Evolutionary conservation across 2,329 filamentous ascomycete species (phyloP), one percentile per base, ranked within the genome.

Genomic region (Dothistroma septosporum): DNA sequence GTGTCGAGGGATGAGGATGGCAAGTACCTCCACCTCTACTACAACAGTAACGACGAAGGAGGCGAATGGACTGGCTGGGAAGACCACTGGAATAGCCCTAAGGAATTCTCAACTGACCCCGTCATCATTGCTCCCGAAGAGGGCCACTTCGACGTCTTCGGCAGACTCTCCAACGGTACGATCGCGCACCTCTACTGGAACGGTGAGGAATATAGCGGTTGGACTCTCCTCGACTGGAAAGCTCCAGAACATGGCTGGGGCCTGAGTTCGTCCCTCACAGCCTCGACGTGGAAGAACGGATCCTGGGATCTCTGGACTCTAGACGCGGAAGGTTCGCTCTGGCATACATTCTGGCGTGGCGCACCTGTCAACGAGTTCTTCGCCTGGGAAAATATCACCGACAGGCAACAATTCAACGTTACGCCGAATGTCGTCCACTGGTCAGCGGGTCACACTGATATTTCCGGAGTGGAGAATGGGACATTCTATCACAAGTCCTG

Each of bases 61-160:
- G 10, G 21, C 1, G 6, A 35, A 16, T 54, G 52, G 52, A 37
- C 12, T 14, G 52, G 52, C 19, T 54, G 52, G 52, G 52, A 54
- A n/a, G 24, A 32, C 21, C 31, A n/a, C 16, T 54, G 52, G 52
- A 22, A 22, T 2, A 32, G 21, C 11, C 52, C 32, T 4, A 5
- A 14, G 2, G 21, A 35, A 1, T 54, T 54, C 35, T 24, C n/a
- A 6, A 28, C 52, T 9, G 21, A 10, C 5, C 52, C 52, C n/a
- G 12, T 41, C 35, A 41, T 41, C 31, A 32, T 54, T 14, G 21
- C 28, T 3, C 35, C 31, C 7, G 52, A 22, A 4, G 19, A 54
- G 31, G 32, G 19, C 52, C 52, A 41, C 19, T 41, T 54, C 32
- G 52, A 54, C 31, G 52, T 54, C 8, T 54, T 54, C 52, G 52